Evolutionary conservation across 2,329 filamentous ascomycete genomes (phyloP).

Genomic region (Didymellaceae sp.): DNA sequence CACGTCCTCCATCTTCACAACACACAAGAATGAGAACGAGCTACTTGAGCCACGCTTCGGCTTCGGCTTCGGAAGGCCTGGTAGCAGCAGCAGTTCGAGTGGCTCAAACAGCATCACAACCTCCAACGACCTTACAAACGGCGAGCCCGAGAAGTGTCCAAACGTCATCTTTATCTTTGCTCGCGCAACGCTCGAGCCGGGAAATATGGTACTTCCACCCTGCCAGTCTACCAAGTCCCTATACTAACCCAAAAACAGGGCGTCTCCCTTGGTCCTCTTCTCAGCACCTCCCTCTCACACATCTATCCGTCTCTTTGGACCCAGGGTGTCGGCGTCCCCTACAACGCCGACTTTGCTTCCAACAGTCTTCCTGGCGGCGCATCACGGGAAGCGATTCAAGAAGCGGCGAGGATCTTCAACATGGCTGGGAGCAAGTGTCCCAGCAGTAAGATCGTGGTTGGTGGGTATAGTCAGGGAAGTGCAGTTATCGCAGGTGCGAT

Average conservation of each 20-base stretch:
- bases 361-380: constrained; percentile 46
- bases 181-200: constrained; percentile 31
- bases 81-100: constrained; percentile 7
- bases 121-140: constrained; percentile 33
- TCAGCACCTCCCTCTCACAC: constrained; percentile 30
- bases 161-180: constrained; percentile 40
- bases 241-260: constrained; percentile 21
- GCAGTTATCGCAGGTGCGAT: constrained; percentile 49
- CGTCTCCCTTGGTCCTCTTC: constrained; percentile 23
- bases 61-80: no score
- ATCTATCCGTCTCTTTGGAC: constrained; percentile 35
- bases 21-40: no score
- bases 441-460: constrained; percentile 46
- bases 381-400: constrained; percentile 39
- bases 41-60: constrained; percentile 28
- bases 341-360: constrained; percentile 42
- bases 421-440: constrained; percentile 49
- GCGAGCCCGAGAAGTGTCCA: constrained; percentile 27
- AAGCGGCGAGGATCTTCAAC: constrained; percentile 46
- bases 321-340: constrained; percentile 46
- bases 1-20: no score
- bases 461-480: constrained; percentile 52
- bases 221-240: not conserved
- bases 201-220: constrained; percentile 34
- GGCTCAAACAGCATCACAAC: not conserved